phyloP scores from a whole-genome alignment of 768 basidiomycete species.

The Phlebiopsis flavidoalba region DNA sequence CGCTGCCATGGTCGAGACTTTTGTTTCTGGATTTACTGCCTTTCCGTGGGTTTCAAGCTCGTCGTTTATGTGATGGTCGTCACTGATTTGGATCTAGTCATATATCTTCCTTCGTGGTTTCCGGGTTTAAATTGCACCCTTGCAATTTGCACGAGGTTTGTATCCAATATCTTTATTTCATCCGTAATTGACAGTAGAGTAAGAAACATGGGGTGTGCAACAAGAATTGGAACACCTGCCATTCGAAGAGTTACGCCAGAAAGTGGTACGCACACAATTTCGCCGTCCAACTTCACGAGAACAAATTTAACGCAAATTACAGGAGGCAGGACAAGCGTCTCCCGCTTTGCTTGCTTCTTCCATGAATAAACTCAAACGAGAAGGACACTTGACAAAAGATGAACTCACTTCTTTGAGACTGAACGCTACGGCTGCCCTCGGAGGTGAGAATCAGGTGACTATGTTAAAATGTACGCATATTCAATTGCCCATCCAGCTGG shows the following conservation, averaged over 20 bases:
- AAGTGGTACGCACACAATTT: not conserved
- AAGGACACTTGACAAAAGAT: not conserved
- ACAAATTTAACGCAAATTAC: not conserved
- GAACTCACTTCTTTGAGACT: not conserved
- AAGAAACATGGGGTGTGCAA: not conserved
- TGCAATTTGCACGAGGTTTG: not conserved
- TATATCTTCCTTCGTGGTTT: constrained; percentile 2
- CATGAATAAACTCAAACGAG: not conserved
- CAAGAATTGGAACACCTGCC: not conserved
- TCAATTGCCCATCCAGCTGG: not conserved
- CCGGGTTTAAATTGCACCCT: not conserved
- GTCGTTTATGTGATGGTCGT: too few species aligned
- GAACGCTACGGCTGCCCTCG: not conserved
- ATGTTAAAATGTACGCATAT: too few species aligned
- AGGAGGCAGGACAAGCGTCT: not conserved
- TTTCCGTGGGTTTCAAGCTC: not conserved
- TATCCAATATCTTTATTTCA: not conserved
- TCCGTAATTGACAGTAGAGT: not conserved
- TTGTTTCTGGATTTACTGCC: not conserved
- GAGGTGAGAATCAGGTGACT: not conserved
- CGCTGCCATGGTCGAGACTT: not conserved
- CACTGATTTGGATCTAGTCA: not conserved
- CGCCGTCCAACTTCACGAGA: too few species aligned
- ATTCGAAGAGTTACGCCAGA: not conserved
- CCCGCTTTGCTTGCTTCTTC: not conserved